A percentile compares a stretch with the other conserved stretches of the same genome.
Conservation (phyloP, 768 basidiomycete genomes). For the Leucosporidium scottii region DNA sequence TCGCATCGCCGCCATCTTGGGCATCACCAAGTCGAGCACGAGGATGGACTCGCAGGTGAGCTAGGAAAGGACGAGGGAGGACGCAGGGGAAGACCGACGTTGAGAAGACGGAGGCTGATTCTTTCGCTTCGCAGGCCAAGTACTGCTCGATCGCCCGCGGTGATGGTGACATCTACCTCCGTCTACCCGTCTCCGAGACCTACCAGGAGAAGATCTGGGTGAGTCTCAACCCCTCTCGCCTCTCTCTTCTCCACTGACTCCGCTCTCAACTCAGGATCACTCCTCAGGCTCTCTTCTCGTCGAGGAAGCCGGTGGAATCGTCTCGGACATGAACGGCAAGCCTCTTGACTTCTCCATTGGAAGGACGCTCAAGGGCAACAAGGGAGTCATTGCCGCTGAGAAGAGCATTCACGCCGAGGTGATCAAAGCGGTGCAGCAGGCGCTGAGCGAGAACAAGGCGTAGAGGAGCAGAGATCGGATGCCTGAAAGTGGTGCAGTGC, state of each 20-base stretch:
- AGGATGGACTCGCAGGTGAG: slow-evolving; percentile 68
- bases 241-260: slow-evolving; percentile 1
- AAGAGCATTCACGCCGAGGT: slow-evolving; percentile 62
- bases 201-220: slow-evolving; percentile 98
- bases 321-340: slow-evolving; percentile 72
- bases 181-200: slow-evolving; percentile 65
- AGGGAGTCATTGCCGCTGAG: slow-evolving; percentile 76
- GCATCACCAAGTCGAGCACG: slow-evolving; percentile 58
- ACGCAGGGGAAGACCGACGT: too few species aligned
- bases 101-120: too few species aligned
- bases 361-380: slow-evolving; percentile 74
- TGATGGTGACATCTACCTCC: slow-evolving; percentile 72
- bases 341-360: slow-evolving; percentile 80
- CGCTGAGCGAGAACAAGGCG: slow-evolving; percentile 34
- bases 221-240: slow-evolving; percentile 30
- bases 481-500: too few species aligned
- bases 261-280: slow-evolving; percentile 58
- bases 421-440: slow-evolving; percentile 65
- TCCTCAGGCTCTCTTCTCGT: slow-evolving; percentile 78
- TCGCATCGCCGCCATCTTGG: slow-evolving; percentile 59
- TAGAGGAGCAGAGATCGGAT: too few species aligned
- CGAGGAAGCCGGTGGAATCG: slow-evolving; percentile 79
- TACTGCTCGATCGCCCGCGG: slow-evolving; percentile 80
- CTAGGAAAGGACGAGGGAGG: too few species aligned
- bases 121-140: slow-evolving; percentile 60